Conservation (phyloP, 2,329 filamentous ascomycete species). For the Biscogniauxia sp. region DNA sequence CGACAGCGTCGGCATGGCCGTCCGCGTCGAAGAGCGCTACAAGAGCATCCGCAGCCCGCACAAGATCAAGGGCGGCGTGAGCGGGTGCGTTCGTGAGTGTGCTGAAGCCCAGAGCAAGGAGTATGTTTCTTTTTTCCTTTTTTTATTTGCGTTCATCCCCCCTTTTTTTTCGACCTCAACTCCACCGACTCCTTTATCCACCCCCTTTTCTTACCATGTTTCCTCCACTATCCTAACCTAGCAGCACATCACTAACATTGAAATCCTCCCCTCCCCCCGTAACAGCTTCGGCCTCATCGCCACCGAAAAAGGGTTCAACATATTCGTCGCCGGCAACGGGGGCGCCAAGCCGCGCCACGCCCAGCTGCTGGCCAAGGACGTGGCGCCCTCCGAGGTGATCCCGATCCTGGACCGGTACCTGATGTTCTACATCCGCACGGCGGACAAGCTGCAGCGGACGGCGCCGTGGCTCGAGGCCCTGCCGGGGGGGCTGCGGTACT, state of each 20-base stretch:
- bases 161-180: constrained; percentile 10
- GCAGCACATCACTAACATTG: constrained; percentile 6
- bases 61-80: constrained; percentile 89
- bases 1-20: constrained; percentile 87
- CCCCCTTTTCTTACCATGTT: too few species aligned
- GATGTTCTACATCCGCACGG: constrained; percentile 91
- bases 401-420: constrained; percentile 85
- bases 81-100: constrained; percentile 88
- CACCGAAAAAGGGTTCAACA: constrained; percentile 89
- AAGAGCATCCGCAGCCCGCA: constrained; percentile 88
- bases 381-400: constrained; percentile 77
- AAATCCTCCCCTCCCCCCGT: too few species aligned
- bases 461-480: constrained; percentile 84
- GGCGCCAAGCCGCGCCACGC: constrained; percentile 81
- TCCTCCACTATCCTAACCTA: too few species aligned
- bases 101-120: constrained; percentile 93
- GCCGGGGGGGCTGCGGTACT: constrained; percentile 79
- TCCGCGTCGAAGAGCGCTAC: constrained; percentile 84
- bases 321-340: constrained; percentile 87
- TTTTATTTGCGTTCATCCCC: neutral
- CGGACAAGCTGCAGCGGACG: constrained; percentile 85
- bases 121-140: constrained; percentile 42
- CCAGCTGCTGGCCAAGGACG: constrained; percentile 82
- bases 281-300: constrained; percentile 86
- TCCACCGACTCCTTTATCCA: too few species aligned